phyloP scores from a whole-genome alignment of 345 rosid genomes.

The Clausena lansium region DNA sequence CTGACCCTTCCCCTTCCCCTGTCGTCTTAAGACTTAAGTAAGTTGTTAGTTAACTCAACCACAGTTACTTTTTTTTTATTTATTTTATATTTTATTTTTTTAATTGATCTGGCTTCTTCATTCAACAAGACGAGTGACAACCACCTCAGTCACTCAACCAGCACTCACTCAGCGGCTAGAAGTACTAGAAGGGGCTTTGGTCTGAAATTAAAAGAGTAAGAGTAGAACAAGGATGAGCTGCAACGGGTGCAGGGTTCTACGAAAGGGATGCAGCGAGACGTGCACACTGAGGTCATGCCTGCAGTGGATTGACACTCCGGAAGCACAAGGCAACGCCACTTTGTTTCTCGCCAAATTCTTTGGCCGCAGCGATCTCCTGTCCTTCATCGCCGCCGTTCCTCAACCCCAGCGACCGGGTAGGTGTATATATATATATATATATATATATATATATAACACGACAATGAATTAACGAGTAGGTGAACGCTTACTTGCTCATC shows the following conservation, averaged over 20 bases:
- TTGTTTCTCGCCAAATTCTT: conserved; percentile 61
- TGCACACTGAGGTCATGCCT: conserved; percentile 51
- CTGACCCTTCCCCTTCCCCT: background rate
- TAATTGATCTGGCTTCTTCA: too few relatives aligned
- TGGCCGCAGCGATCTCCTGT: conserved; percentile 53
- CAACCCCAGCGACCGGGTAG: conserved; percentile 52
- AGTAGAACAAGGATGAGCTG: conserved; percentile 36
- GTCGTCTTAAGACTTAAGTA: too few relatives aligned
- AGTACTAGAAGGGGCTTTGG: background rate
- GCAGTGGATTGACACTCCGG: conserved; percentile 49
- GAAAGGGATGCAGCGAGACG: conserved; percentile 56
- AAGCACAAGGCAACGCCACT: conserved; percentile 61
- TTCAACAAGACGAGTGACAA: too few relatives aligned
- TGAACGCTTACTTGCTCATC: background rate
- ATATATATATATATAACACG: too few relatives aligned
- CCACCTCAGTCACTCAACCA: too few relatives aligned
- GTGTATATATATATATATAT: too few relatives aligned
- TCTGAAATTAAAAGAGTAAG: background rate
- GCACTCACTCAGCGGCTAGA: too few relatives aligned
- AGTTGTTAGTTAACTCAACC: conserved; percentile 33
- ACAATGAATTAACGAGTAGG: too few relatives aligned
- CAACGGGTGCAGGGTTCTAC: conserved; percentile 61
- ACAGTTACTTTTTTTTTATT: too few relatives aligned
- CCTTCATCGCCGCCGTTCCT: conserved; percentile 55
- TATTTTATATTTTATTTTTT: too few relatives aligned